Percentiles rank a stretch among this genome's conserved stretches.
Conservation (phyloP, 495 filamentous ascomycete genomes). For the Apiosordaria backusii region DNA sequence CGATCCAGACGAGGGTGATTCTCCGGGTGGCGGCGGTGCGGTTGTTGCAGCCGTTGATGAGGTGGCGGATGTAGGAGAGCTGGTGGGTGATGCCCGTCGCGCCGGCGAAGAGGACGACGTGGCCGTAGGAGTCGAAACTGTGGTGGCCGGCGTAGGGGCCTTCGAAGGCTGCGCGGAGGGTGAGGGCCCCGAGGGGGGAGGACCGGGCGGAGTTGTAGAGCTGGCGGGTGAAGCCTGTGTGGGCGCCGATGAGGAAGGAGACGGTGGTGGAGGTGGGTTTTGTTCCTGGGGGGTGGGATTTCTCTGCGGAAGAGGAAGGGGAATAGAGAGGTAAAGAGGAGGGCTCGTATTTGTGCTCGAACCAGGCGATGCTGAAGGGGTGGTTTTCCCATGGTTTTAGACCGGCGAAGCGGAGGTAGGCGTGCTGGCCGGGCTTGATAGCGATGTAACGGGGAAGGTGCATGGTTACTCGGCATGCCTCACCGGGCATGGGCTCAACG, state of each 20-base stretch:
- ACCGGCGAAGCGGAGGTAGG: conserved; percentile 77
- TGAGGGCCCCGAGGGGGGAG: conserved; percentile 21
- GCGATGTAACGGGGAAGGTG: conserved; percentile 71
- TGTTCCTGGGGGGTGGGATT: conserved; percentile 23
- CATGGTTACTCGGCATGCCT: conserved; percentile 78
- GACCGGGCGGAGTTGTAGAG: conserved; percentile 57
- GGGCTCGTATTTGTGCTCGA: conserved; percentile 37
- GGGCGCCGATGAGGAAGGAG: conserved; percentile 77
- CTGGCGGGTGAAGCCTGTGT: conserved; percentile 81
- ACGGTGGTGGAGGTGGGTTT: conserved; percentile 27
- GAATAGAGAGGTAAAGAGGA: conserved; percentile 27
- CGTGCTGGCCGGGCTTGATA: conserved; percentile 81
- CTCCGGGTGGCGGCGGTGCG: conserved; percentile 75
- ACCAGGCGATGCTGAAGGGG: conserved; percentile 93
- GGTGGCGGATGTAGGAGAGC: conserved; percentile 78
- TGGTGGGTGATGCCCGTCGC: conserved; percentile 94
- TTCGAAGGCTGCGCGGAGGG: conserved; percentile 58
- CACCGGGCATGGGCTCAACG: conserved; percentile 75
- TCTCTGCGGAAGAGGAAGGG: conserved; percentile 29
- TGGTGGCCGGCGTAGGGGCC: conserved; percentile 86
- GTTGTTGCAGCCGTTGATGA: conserved; percentile 69
- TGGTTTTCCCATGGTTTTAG: conserved; percentile 81
- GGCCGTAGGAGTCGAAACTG: conserved; percentile 83
- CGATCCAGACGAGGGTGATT: conserved; percentile 83
- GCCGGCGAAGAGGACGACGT: conserved; percentile 83